These are phyloP conservation scores for Leptoxyphium fumago DNA, from an alignment of 2,329 filamentous ascomycete species.

Conservation along the genomic window DNA sequence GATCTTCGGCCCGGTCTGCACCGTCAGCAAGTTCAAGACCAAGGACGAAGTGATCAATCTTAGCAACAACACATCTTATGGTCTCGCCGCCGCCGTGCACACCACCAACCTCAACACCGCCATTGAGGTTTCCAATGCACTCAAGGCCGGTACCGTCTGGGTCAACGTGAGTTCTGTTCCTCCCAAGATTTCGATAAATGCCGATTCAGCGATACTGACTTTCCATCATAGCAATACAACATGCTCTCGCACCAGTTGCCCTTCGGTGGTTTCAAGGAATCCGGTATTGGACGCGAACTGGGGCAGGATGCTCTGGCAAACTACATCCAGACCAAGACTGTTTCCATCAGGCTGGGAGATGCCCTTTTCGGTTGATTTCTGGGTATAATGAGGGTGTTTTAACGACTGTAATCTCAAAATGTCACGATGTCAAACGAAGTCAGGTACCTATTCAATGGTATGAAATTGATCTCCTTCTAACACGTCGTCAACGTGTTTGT, in stretches of 20 bases:
- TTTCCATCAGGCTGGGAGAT: conserved; percentile 33
- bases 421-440: too few species aligned
- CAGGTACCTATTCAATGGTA: too few species aligned
- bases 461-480: too few species aligned
- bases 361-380: conserved; percentile 31
- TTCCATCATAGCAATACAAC: conserved; percentile 52
- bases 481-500: too few species aligned
- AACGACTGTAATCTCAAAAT: not conserved
- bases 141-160: conserved; percentile 56
- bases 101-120: conserved; percentile 67
- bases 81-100: conserved; percentile 64
- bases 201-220: conserved; percentile 1
- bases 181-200: not conserved
- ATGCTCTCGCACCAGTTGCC: conserved; percentile 51
- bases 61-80: conserved; percentile 62
- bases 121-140: conserved; percentile 55
- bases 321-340: conserved; percentile 26
- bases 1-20: conserved; percentile 69
- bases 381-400: not conserved
- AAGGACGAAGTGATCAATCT: conserved; percentile 56
- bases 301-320: conserved; percentile 36
- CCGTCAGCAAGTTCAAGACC: conserved; percentile 60
- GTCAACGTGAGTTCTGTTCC: conserved; percentile 1
- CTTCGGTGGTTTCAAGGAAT: conserved; percentile 38
- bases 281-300: conserved; percentile 34